Evolutionary conservation across 2,329 filamentous ascomycete genomes (phyloP).

Genomic region (Exophiala aquamarina): DNA sequence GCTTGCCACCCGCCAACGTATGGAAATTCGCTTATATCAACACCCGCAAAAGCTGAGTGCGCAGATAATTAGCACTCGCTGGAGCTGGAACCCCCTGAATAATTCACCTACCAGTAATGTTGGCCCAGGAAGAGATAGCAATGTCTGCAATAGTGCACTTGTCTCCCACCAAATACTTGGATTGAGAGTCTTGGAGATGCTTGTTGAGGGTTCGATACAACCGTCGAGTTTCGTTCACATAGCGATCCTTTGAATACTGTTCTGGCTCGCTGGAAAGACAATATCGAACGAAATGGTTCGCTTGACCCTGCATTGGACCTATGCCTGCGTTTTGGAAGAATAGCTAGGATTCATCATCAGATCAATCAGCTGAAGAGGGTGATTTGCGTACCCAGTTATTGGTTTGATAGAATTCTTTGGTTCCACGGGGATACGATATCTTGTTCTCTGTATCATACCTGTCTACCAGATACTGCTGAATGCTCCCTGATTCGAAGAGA

Average conservation of each 20-base stretch:
- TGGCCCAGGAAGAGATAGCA: slow-evolving; percentile 10
- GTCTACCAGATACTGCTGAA: slow-evolving; percentile 82
- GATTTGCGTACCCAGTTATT: slow-evolving; percentile 72
- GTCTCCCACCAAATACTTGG: slow-evolving; percentile 51
- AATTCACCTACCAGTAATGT: slow-evolving; percentile 1
- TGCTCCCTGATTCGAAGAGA: slow-evolving; percentile 79
- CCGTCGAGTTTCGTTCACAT: slow-evolving; percentile 76
- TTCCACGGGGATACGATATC: slow-evolving; percentile 72
- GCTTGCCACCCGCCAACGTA: slow-evolving; percentile 23
- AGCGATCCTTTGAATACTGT: slow-evolving; percentile 76
- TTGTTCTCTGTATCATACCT: slow-evolving; percentile 79
- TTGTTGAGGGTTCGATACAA: slow-evolving; percentile 75
- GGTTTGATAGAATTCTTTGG: slow-evolving; percentile 73
- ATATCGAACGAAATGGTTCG: slow-evolving; percentile 80
- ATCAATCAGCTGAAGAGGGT: not conserved
- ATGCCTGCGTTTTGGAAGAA: slow-evolving; percentile 64
- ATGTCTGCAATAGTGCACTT: slow-evolving; percentile 65
- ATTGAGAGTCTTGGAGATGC: slow-evolving; percentile 56
- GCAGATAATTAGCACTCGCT: not conserved
- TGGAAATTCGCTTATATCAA: slow-evolving; percentile 22
- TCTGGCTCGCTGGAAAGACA: slow-evolving; percentile 59
- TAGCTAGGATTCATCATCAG: slow-evolving; percentile 39
- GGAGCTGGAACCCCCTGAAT: not conserved
- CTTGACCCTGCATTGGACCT: slow-evolving; percentile 79
- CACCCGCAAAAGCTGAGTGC: slow-evolving; percentile 3